These are phyloP conservation scores for Neolecta irregularis DNA, from an alignment of 1,139 yeast genomes.

Conservation along the genomic window DNA sequence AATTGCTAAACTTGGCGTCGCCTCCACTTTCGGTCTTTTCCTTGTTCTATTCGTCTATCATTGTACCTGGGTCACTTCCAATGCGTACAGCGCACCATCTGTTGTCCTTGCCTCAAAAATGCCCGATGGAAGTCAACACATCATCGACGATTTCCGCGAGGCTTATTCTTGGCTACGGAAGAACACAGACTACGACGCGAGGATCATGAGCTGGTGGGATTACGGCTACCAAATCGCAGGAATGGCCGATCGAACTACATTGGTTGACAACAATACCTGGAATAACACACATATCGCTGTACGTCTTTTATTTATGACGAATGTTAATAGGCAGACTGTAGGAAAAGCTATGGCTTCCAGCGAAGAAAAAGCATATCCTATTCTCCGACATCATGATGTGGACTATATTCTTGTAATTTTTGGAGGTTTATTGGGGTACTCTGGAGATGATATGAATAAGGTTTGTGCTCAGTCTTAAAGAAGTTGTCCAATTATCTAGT, in stretches of 20 bases:
- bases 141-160: constrained; percentile 96
- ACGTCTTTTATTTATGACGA: neutral
- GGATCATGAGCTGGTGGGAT: constrained; percentile 99
- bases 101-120: constrained; percentile 77
- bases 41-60: constrained; percentile 74
- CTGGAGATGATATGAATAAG: constrained; percentile 90
- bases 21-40: constrained; percentile 59
- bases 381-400: constrained; percentile 80
- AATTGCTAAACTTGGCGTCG: constrained; percentile 45
- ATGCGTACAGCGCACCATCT: constrained; percentile 93
- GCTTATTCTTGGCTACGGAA: constrained; percentile 98
- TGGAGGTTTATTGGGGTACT: constrained; percentile 86
- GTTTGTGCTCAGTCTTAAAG: neutral
- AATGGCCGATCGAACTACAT: constrained; percentile 97
- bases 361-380: constrained; percentile 78
- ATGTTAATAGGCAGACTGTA: constrained; percentile 37
- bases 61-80: constrained; percentile 94
- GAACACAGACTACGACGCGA: constrained; percentile 94
- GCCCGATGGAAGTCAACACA: constrained; percentile 70
- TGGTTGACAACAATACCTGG: constrained; percentile 99
- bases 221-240: constrained; percentile 99
- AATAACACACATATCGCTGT: constrained; percentile 92
- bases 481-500: constrained; percentile 26
- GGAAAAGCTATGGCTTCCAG: constrained; percentile 93
- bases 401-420: constrained; percentile 86